Evolutionary conservation across 352 stramenopile genomes (phyloP).

Genomic region (Elongisporangium undulatum): DNA sequence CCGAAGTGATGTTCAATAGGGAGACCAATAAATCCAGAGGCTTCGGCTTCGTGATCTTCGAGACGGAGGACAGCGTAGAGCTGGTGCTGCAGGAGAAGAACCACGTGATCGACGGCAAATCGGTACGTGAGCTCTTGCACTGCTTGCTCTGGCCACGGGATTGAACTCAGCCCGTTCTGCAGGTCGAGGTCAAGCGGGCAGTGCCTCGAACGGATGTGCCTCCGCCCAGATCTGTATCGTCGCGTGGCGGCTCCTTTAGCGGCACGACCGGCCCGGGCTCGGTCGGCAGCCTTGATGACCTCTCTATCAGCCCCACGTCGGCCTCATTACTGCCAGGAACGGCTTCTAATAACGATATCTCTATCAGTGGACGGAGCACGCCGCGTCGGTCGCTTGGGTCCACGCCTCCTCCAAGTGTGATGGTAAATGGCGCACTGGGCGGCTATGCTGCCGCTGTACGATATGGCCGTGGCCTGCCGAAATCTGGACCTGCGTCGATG

Average conservation of each 20-base stretch:
- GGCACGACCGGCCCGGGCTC: conserved; percentile 67
- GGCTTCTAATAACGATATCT: conserved; percentile 12
- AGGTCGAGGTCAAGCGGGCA: conserved; percentile 84
- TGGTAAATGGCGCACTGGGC: conserved; percentile 45
- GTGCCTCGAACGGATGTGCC: conserved; percentile 81
- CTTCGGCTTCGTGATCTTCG: conserved; percentile 94
- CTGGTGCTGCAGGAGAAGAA: conserved; percentile 82
- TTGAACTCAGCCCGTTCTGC: neutral
- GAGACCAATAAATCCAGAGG: conserved; percentile 93
- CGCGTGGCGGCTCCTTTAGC: conserved; percentile 71
- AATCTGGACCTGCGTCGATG: conserved; percentile 22
- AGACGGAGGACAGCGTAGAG: conserved; percentile 84
- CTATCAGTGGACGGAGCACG: conserved; percentile 15
- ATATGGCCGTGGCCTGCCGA: conserved; percentile 47
- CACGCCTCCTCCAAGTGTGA: conserved; percentile 9
- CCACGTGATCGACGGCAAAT: conserved; percentile 92
- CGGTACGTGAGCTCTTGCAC: too few relatives aligned
- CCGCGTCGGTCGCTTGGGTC: neutral
- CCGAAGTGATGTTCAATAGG: conserved; percentile 94
- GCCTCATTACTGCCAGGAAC: conserved; percentile 39
- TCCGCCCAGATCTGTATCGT: conserved; percentile 67
- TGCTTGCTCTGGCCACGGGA: too few relatives aligned
- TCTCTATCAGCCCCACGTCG: conserved; percentile 40
- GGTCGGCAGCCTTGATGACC: conserved; percentile 66
- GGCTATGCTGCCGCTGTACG: conserved; percentile 83